Evolutionary conservation across 2,329 filamentous ascomycete species (phyloP).

Genomic region (Tothia fuscella): DNA sequence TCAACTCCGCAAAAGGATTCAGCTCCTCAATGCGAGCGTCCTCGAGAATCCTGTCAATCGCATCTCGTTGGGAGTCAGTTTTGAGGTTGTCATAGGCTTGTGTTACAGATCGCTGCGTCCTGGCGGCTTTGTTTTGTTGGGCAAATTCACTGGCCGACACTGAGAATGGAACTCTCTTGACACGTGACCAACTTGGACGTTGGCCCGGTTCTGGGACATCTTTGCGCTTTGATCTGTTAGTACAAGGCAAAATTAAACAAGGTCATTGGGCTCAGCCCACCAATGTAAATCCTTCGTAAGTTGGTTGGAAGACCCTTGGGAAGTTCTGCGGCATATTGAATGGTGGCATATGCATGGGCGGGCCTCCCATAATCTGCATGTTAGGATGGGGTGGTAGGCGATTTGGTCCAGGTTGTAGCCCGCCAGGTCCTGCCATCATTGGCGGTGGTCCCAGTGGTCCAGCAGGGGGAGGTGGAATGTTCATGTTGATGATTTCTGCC

Average conservation of each 20-base stretch:
- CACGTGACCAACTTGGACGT: constrained; percentile 4
- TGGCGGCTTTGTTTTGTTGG: background rate
- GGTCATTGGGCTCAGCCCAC: background rate
- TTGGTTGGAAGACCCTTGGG: background rate
- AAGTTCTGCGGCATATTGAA: no score
- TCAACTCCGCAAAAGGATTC: background rate
- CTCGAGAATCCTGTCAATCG: background rate
- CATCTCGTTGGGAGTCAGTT: constrained; percentile 1
- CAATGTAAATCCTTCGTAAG: background rate
- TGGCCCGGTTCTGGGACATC: background rate
- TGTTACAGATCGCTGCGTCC: background rate
- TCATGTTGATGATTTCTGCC: no score
- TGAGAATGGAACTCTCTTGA: constrained; percentile 1
- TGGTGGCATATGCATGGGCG: no score
- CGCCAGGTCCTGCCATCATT: no score
- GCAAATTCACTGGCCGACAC: background rate
- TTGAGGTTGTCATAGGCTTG: background rate
- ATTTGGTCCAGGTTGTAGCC: no score
- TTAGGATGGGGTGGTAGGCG: no score
- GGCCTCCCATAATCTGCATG: no score
- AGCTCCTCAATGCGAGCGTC: background rate
- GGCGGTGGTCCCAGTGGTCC: no score
- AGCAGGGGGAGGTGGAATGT: no score
- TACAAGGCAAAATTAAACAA: background rate
- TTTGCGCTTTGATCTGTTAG: constrained; percentile 1